Evolutionary conservation across 345 rosid species (phyloP), one percentile per base, ranked within the genome.

Genomic region (Eucalyptus lansdowneana): DNA sequence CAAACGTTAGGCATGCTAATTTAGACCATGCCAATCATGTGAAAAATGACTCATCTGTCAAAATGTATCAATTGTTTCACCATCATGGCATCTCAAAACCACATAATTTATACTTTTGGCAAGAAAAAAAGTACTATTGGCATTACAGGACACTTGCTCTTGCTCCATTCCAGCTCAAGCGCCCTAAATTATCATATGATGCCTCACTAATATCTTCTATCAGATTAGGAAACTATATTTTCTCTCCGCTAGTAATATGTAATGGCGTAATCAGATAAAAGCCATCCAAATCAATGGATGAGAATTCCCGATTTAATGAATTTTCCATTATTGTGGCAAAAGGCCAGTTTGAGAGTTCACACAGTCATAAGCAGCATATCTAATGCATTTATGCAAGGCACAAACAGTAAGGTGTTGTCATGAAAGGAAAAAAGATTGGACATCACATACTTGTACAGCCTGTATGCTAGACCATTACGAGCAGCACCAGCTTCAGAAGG

Each of bases 401-500:
- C 16, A 88, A 31, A 31, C 7, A 31, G 2, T 21, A 45, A 22
- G 15, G n/a, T n/a, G 50, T 12, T 25, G 42, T 44, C 51, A 62
- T 19, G 44, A 47, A 47, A 88, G 85, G 67, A 88, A 31, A 72
- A 11, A 44, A 27, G 58, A 65, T 65, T n/a, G 76, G n/a, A 88
- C n/a, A 88, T 19, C 25, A 92, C 99, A 91, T 94, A 97, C 99
- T 93, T 95, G 94, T 95, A 97, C 44, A 95, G 96, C 94, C 94
- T 96, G 94, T 97, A 97, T 54, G 97, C 95, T 92, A 97, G 94
- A 89, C 96, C 97, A 90, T 91, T 95, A 90, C 91, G 93, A 90
- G 99, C 99, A 91, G 97, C 94, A 86, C 96, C 94, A 89, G 99
- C 99, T 90, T 94, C 98, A 81, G 96, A 91, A 49, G 98, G 94